Conservation (phyloP, 2,329 filamentous ascomycete genomes). For the Westerdykella ornata region DNA sequence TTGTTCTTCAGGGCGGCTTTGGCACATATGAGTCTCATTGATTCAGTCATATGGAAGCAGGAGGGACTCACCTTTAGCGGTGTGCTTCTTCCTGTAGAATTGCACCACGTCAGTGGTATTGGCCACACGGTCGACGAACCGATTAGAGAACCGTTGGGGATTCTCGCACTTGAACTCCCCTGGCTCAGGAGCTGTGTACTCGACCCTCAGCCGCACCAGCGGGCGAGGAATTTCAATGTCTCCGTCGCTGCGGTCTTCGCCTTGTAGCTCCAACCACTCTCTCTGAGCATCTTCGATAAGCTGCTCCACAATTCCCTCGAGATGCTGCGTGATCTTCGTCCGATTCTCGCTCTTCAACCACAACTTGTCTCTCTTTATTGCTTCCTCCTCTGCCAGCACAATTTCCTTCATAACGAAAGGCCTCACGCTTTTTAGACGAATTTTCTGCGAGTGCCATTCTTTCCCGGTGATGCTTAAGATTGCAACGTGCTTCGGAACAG, state of each 20-base stretch:
- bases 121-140: conserved; percentile 83
- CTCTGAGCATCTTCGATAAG: conserved; percentile 78
- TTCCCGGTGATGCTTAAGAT: conserved; percentile 78
- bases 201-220: conserved; percentile 81
- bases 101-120: conserved; percentile 92
- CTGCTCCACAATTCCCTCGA: conserved; percentile 73
- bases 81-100: conserved; percentile 83
- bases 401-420: conserved; percentile 87
- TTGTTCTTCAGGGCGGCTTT: conserved; percentile 44
- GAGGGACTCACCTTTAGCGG: conserved; percentile 26
- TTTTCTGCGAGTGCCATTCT: conserved; percentile 71
- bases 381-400: conserved; percentile 64
- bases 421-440: conserved; percentile 79
- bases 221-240: conserved; percentile 64
- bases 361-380: conserved; percentile 68
- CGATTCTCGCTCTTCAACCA: conserved; percentile 79
- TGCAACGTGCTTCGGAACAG: conserved; percentile 83
- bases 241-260: conserved; percentile 44
- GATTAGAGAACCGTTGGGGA: conserved; percentile 89
- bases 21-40: conserved; percentile 14
- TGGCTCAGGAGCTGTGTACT: conserved; percentile 78
- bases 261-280: conserved; percentile 75
- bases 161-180: conserved; percentile 88
- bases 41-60: neutral
- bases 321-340: conserved; percentile 66